Base-by-base conservation (phyloP, 371 early-diverging fungal genomes). In the Mucor plumbeus region DNA sequence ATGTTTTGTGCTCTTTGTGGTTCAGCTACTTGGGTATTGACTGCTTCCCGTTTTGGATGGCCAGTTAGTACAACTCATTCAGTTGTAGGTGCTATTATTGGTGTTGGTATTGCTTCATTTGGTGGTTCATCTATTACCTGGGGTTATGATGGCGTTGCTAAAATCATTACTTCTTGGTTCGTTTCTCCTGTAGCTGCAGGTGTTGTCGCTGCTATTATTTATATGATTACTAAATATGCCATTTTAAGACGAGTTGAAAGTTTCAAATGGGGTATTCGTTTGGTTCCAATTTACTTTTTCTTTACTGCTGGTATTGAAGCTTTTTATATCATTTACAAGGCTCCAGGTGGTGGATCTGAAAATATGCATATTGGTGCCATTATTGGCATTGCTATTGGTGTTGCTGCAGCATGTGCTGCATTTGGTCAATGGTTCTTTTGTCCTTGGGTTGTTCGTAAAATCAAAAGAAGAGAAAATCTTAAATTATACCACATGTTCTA, bases 1-100 rank as follows among this genome's bases (percentile, higher is more conserved):
- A 94, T 95, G 92, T 79, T 89, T 36, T 92, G 93, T 65, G 92
- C 95, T 36, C 73, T 95, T 19, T 61, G 88, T 35, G 92, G 92
- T 43, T 90, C 92, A 15, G 86, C 93, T 21, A 71, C 80, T 13
- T 94, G 93, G 94, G 90, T 92, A 26, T 71, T 93, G 35, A 75
- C 86, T 68, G 92, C 94, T 13, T 87, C 93, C 39, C 73, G 69
- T 10, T 69, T 68, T 31, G 88, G 85, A 14, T 82, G 80, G 78
- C 87, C 87, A 4, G 86, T 86, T 26, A 83, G 82, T 19, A 81
- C 87, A 7, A 86, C 86, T 5, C 87, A 88, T 50, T 73, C 84
- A 11, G 90, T 95, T 64, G 91, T 94, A 36, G 95, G 94, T 64
- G 95, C 92, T 35, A 78, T 94, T 63, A 80, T 87, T 61, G 94